Evolutionary conservation across 768 basidiomycete species (phyloP), one percentile per base, ranked within the genome.

Genomic region (Leccinum truebloodii): DNA sequence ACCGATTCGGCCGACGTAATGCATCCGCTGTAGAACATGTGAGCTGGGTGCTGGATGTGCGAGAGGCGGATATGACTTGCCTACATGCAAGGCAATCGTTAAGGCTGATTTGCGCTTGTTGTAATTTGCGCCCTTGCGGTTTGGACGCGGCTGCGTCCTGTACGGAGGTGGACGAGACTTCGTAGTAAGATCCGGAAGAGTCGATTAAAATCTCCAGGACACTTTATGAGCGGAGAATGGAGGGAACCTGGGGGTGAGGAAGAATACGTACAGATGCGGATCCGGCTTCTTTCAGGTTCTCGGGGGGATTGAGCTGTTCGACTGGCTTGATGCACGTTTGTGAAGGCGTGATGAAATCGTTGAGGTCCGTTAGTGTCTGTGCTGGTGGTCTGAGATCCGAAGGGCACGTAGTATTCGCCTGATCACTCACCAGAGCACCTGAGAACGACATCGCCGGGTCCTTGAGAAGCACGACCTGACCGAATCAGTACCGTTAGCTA

Each of bases 41-140:
- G 30, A 59, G 55, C 28, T 18, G 28, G 20, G n/a, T 53, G 58
- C 50, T 37, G 49, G 14, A 59, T 16, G 24, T 12, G 34, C 24
- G 30, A 5, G 39, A 26, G 10, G 3, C 14, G 32, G 55, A 57
- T 46, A 46, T 20, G 46, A 78, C 88, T 55, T 69, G 93, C 95
- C 94, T 97, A 83, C 97, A 98, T 26, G 97, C 97, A 51, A 99
- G 81, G 77, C 97, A 99, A 71, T 99, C 97, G 65, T 97, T 98
- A 67, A 99, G 75, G 71, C 88, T 98, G 65, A 99, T 94, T 73
- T 98, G 91, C 2, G 97, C 97, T 66, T 94, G 93, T 67, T 94
- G 85, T 12, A 99, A 81, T 75, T 92, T 95, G 73, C 80, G 81
- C 34, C 57, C 69, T 48, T 67, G 32, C 16, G 67, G 64, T 32